Base-by-base conservation (phyloP, 2,329 filamentous ascomycete genomes). In the Alternaria angustiovoidea region DNA sequence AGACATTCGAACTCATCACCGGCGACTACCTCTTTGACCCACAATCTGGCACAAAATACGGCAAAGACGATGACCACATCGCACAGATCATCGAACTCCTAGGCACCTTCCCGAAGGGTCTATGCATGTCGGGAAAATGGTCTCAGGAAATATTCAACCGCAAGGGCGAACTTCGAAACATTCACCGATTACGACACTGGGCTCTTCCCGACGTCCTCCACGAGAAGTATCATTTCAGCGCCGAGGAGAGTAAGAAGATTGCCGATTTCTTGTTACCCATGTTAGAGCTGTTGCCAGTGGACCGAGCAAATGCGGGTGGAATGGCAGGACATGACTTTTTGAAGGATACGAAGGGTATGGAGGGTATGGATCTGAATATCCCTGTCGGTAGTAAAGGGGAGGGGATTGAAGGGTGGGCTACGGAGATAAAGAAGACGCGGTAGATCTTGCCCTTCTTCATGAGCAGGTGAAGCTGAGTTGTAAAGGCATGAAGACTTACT, bases 61-160 rank as follows among this genome's bases (percentile, higher is more conserved):
- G 95, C 76, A 99, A 99, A 82, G 95, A 99, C 76, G 95, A 99
- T 81, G 95, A 99, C 76, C 95, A 99, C 81, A 97, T 99, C 68
- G 95, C 95, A 9, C 95, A 99, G 78, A 98, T 99, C 72, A 98
- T 99, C 77, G 95, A 99, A 80, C 86, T 99, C 5, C 88, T 99
- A 18, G 95, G 95, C 8, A 89, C 91, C 1, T 98, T 98, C 76
- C 94, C 95, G 54, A 96, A 96, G 78, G 91, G 92, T 5, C 86
- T 98, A 51, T 97, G 93, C 79, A 86, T 97, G 55, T 91, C 91
- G 1, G 95, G 95, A 52, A 97, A 97, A 81, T 98, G 95, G 95
- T 94, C 91, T 14, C 94, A 97, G 79, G 95, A 98, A 78, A 99
- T 99, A 65, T 99, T 99, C 84, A 98, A 97, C 78, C 89, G 95